Base-by-base conservation (phyloP, 2,329 filamentous ascomycete genomes). In the Penicillium sp. region DNA sequence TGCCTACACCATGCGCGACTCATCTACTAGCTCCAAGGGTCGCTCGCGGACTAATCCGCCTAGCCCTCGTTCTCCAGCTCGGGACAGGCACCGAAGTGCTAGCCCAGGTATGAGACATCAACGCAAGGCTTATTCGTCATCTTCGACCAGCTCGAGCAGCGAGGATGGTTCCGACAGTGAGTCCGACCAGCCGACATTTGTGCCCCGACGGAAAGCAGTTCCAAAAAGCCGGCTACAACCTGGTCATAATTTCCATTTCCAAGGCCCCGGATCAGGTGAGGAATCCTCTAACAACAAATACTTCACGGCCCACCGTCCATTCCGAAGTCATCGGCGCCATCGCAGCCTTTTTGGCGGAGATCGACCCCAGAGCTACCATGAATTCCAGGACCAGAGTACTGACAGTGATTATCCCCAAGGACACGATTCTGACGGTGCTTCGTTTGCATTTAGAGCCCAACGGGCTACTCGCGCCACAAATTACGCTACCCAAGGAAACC, bases 1-100 rank as follows among this genome's bases (percentile, higher is more conserved):
- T 46, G 82, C 82, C 53, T 71, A 78, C 12, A 85, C 80, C 62
- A 77, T 79, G 55, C 77, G 81, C 38, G 77, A 80, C 62, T 75
- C 79, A 2, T 75, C 79, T 4, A 63, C 69, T n/a, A 69, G 68
- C 9, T 64, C 68, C 20, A 65, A 64, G 55, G 58, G 68, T 58
- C 64, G 69, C 59, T 60, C 73, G 35, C 66, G 68, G 30, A 70
- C 70, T n/a, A 70, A 71, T 59, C 68, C 70, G 20, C 64, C 70
- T 20, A 73, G 71, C 59, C 68, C 72, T 49, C 63, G 60, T 20
- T 66, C 65, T 47, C 62, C 64, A 12, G 63, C 66, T 24, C 54
- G 62, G 14, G 67, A 66, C 23, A 69, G 74, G 52, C 71, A 75
- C 64, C 74, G 71, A 35, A 78, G 75, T 53, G 74, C 71, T 24